Percentiles rank a stretch among this genome's conserved stretches.
Conservation (phyloP, 2,329 filamentous ascomycete genomes). For the Diaporthe sp. region DNA sequence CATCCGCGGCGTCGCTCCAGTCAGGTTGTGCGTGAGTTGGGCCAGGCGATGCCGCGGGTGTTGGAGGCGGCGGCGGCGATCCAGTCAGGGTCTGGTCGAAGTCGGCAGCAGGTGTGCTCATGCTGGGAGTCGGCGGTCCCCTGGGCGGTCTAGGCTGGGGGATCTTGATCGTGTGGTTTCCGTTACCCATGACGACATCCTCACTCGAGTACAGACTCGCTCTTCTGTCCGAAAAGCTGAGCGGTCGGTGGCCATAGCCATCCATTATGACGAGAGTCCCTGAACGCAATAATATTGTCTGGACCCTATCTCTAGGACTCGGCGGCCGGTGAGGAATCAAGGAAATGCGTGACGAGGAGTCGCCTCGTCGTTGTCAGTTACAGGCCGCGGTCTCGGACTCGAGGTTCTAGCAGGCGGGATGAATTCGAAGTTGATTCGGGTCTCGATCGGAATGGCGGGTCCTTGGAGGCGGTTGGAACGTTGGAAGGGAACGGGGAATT, state of each 20-base stretch:
- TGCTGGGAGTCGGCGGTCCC: slow-evolving; percentile 75
- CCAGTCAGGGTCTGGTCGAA: slow-evolving; percentile 72
- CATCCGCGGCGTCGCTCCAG: slow-evolving; percentile 82
- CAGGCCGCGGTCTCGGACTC: slow-evolving; percentile 1
- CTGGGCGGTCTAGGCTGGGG: slow-evolving; percentile 61
- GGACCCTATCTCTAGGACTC: slow-evolving; percentile 17
- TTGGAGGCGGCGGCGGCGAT: slow-evolving; percentile 74
- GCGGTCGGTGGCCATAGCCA: slow-evolving; percentile 58
- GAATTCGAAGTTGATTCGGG: slow-evolving; percentile 11
- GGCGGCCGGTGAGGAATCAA: slow-evolving; percentile 24
- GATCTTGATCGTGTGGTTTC: slow-evolving; percentile 63
- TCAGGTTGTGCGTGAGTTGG: slow-evolving; percentile 73
- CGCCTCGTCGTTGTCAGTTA: slow-evolving; percentile 6
- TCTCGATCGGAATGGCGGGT: slow-evolving; percentile 11
- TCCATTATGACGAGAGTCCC: slow-evolving; percentile 50
- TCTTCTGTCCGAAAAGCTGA: slow-evolving; percentile 73
- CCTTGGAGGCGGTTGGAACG: slow-evolving; percentile 13
- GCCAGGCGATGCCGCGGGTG: slow-evolving; percentile 74
- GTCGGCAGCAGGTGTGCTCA: slow-evolving; percentile 73
- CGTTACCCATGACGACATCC: slow-evolving; percentile 67
- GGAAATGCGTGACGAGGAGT: not conserved
- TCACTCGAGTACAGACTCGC: slow-evolving; percentile 68
- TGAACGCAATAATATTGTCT: slow-evolving; percentile 29
- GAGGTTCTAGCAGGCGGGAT: slow-evolving; percentile 20
- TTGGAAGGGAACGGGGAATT: slow-evolving; percentile 1